Conservation (phyloP, 2,329 filamentous ascomycete genomes). For the Beauveria asiatica region DNA sequence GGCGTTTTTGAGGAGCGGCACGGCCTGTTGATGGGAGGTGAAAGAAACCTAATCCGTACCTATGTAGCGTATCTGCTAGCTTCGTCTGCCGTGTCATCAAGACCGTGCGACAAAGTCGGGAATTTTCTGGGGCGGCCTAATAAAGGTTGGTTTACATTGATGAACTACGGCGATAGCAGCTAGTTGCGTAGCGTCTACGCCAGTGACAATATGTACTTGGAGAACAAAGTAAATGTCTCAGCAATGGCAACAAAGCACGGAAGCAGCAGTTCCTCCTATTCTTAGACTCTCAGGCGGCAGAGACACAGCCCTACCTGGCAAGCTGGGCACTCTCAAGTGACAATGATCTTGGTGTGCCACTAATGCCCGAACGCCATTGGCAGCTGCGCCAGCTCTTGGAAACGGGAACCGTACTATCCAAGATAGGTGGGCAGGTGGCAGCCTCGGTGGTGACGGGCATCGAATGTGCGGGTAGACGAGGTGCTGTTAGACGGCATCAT, state of each 20-base stretch:
- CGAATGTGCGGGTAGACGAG: too few relatives aligned
- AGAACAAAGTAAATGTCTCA: not conserved
- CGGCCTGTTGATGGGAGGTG: not conserved
- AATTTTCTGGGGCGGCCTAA: not conserved
- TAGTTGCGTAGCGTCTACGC: not conserved
- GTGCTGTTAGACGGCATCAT: too few relatives aligned
- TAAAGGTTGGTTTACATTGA: too few relatives aligned
- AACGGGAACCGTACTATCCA: not conserved
- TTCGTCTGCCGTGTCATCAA: not conserved
- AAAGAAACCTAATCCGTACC: not conserved
- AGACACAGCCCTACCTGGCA: too few relatives aligned
- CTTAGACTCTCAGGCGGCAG: too few relatives aligned
- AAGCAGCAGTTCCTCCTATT: too few relatives aligned
- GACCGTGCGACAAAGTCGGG: slow-evolving; percentile 3
- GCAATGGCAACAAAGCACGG: too few relatives aligned
- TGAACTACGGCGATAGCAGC: not conserved
- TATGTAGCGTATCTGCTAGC: not conserved
- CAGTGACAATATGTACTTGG: not conserved
- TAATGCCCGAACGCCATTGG: not conserved
- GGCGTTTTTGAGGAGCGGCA: not conserved
- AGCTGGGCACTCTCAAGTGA: not conserved
- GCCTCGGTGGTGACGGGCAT: not conserved
- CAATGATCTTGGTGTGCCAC: not conserved
- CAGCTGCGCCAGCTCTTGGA: not conserved
- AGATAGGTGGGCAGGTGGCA: not conserved